Evolutionary conservation across 352 stramenopile species (phyloP).

Genomic region (Globisporangium viniferum): DNA sequence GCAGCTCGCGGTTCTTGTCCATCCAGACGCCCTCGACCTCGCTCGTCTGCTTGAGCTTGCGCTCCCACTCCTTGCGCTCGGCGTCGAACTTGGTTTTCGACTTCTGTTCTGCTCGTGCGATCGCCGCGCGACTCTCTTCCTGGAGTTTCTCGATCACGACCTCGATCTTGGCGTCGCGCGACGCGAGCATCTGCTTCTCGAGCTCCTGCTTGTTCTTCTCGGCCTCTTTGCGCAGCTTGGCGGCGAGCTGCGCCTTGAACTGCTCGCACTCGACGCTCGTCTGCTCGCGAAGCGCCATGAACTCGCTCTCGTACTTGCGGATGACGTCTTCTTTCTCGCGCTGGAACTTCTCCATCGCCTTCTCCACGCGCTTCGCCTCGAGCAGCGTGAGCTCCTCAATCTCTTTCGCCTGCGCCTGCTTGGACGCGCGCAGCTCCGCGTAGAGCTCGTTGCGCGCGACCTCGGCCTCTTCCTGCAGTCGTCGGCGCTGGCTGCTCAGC

Average conservation of each 20-base stretch:
- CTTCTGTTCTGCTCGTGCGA: conserved; percentile 51
- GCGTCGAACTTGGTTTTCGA: conserved; percentile 46
- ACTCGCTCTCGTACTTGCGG: conserved; percentile 58
- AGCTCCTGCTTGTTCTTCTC: conserved; percentile 55
- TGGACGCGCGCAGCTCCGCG: conserved; percentile 44
- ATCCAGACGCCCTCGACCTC: conserved; percentile 85
- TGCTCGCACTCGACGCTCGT: conserved; percentile 60
- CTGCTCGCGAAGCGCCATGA: conserved; percentile 52
- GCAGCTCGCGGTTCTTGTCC: conserved; percentile 79
- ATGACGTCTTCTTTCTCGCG: conserved; percentile 67
- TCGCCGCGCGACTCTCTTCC: conserved; percentile 53
- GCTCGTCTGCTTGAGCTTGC: conserved; percentile 70
- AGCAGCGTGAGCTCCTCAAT: conserved; percentile 58
- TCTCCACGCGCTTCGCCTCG: conserved; percentile 35
- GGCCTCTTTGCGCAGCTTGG: conserved; percentile 55
- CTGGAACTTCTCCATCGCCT: conserved; percentile 35
- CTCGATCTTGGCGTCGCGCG: conserved; percentile 78
- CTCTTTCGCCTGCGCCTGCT: conserved; percentile 51
- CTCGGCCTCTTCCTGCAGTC: conserved; percentile 72
- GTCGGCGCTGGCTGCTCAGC: conserved; percentile 58
- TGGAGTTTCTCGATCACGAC: conserved; percentile 81
- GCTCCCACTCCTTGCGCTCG: conserved; percentile 63
- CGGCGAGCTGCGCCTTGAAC: conserved; percentile 51
- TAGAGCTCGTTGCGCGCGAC: conserved; percentile 53
- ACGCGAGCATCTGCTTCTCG: conserved; percentile 66